Conservation (phyloP, 768 basidiomycete genomes). For the Amanita phalloides region DNA sequence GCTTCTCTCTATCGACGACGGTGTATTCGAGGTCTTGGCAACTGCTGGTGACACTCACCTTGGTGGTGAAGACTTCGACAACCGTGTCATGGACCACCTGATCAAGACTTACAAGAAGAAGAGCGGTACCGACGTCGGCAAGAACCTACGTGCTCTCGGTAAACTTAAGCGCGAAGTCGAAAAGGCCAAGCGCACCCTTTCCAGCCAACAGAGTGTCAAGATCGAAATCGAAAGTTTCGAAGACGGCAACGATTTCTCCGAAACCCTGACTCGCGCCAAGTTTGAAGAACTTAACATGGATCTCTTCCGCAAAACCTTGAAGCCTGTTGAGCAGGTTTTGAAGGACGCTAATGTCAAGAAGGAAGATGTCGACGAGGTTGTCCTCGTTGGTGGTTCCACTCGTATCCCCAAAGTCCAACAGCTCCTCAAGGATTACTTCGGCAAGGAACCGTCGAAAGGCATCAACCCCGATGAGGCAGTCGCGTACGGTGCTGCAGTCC, state of each 20-base stretch:
- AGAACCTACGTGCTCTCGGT: slow-evolving; percentile 75
- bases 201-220: slow-evolving; percentile 79
- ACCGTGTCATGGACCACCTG: slow-evolving; percentile 85
- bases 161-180: slow-evolving; percentile 92
- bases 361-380: slow-evolving; percentile 89
- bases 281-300: slow-evolving; percentile 99
- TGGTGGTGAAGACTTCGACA: slow-evolving; percentile 94
- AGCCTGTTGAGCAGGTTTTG: slow-evolving; percentile 96
- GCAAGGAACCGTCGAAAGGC: slow-evolving; percentile 95
- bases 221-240: slow-evolving; percentile 97
- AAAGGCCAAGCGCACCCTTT: slow-evolving; percentile 90
- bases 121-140: slow-evolving; percentile 74
- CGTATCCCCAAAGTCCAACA: slow-evolving; percentile 99
- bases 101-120: slow-evolving; percentile 89
- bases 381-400: slow-evolving; percentile 94
- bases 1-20: slow-evolving; percentile 88
- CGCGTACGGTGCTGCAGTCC: slow-evolving; percentile 96
- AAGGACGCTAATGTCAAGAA: slow-evolving; percentile 99
- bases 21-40: slow-evolving; percentile 84
- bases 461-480: slow-evolving; percentile 99
- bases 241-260: slow-evolving; percentile 93
- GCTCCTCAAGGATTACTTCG: slow-evolving; percentile 96
- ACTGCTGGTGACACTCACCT: slow-evolving; percentile 93
- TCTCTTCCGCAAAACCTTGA: slow-evolving; percentile 99
- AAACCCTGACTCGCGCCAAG: slow-evolving; percentile 95